Percentiles rank a stretch among this genome's conserved stretches.
These are phyloP conservation scores for Athelia psychrophila DNA, from an alignment of 1,284 basidiomycete genomes.

Conservation along the genomic window DNA sequence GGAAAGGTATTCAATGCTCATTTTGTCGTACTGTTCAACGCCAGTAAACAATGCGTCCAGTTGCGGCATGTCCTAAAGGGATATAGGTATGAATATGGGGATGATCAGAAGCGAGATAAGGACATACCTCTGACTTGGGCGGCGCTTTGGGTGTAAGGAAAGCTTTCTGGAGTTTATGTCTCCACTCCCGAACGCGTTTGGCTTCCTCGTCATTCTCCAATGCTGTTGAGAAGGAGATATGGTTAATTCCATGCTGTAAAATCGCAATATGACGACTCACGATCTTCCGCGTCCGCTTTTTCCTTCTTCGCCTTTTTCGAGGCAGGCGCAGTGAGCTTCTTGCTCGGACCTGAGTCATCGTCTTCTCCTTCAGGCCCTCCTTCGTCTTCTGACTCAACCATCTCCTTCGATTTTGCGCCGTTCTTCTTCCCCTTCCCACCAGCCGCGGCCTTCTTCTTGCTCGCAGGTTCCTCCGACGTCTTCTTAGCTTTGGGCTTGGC, in stretches of 20 bases:
- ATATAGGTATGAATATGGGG: constrained; percentile 9
- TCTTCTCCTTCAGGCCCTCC: constrained; percentile 44
- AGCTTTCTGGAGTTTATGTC: constrained; percentile 87
- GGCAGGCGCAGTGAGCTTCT: constrained; percentile 56
- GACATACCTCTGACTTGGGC: constrained; percentile 53
- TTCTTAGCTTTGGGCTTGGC: constrained; percentile 32
- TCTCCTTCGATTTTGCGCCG: constrained; percentile 58
- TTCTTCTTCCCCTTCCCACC: constrained; percentile 49
- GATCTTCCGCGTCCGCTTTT: constrained; percentile 59
- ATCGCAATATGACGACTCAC: constrained; percentile 30
- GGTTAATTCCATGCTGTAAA: constrained; percentile 4
- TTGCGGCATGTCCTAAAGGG: constrained; percentile 68
- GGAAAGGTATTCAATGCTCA: constrained; percentile 82
- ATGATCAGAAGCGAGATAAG: not conserved
- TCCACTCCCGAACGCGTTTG: constrained; percentile 79
- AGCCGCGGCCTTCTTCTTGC: constrained; percentile 36
- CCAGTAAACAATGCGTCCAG: constrained; percentile 79
- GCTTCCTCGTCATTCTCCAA: constrained; percentile 69
- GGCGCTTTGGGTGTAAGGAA: constrained; percentile 68
- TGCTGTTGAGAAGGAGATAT: constrained; percentile 25
- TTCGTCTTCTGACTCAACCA: constrained; percentile 75
- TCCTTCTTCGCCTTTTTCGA: constrained; percentile 66
- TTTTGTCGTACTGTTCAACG: constrained; percentile 81
- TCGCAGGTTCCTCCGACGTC: constrained; percentile 25
- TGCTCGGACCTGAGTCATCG: constrained; percentile 49